Evolutionary conservation across 495 filamentous ascomycete species (phyloP), one percentile per base, ranked within the genome.

Genomic region (Chaetomium cochliodes): DNA sequence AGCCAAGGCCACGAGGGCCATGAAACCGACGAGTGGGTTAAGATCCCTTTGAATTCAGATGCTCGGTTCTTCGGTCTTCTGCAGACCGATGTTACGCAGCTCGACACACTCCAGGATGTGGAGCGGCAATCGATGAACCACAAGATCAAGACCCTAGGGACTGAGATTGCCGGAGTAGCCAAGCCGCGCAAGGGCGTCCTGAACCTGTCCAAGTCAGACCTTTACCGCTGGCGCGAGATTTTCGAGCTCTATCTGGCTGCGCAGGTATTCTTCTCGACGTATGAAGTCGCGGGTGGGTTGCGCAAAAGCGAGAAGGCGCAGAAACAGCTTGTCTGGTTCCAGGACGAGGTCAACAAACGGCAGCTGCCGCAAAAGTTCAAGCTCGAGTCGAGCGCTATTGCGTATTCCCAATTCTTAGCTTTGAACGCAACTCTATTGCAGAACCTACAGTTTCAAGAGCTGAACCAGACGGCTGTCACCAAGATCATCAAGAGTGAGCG

Each of bases 401-500:
- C 88, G 3, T 80, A 90, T n/a, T 71, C 78, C 16, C 79, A 78
- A 44, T 92, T 92, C 65, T 70, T 91, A 51, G 66, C 76, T 20
- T 78, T 92, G 65, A 92, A 92, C 72, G 75, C 81, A 26, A 79
- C 82, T 39, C 76, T 92, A 23, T 73, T 92, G 46, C 82, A 82
- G 44, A 85, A 87, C 55, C 79, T 92, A 62, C 83, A 83, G 67
- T 92, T 92, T 66, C 88, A 90, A 64, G 88, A 89, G 67, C 84
- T 92, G 46, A 92, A 92, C 66, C 80, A 82, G 56, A 79, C 78
- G 20, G 90, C 90, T 0, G 82, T 91, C 69, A 78, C 72, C 22
- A 92, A 92, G 74, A 92, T 92, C 30, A 77, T 92, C 67, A 92
- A 92, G 74, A 92, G 88, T 88, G 72, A 67, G 81, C 72, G 15